phyloP scores from a whole-genome alignment of 768 basidiomycete genomes.

The Leucosporidium creatinivorum region DNA sequence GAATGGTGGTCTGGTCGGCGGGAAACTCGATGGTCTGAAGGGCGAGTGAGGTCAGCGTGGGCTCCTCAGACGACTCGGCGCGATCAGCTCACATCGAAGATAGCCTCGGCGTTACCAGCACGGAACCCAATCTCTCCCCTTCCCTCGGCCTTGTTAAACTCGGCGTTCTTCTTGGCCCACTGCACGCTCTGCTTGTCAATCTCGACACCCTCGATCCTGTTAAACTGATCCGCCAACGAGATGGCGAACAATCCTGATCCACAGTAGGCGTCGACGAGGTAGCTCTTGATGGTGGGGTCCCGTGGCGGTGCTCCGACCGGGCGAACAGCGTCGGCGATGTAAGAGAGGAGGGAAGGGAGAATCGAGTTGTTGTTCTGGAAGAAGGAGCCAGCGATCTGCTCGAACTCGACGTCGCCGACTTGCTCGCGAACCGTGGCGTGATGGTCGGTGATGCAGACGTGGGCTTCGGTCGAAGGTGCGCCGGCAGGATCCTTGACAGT shows the following conservation, averaged over 20 bases:
- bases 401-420: conserved; percentile 72
- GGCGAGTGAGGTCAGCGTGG: conserved; percentile 6
- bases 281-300: conserved; percentile 40
- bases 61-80: conserved; percentile 44
- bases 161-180: conserved; percentile 45
- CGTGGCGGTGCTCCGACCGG: not conserved
- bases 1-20: conserved; percentile 56
- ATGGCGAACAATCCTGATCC: conserved; percentile 83
- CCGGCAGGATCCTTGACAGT: conserved; percentile 14
- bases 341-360: conserved; percentile 70
- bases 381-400: conserved; percentile 80
- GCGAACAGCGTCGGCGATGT: conserved; percentile 65
- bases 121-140: conserved; percentile 49
- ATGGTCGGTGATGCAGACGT: conserved; percentile 77
- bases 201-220: conserved; percentile 78
- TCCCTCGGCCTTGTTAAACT: conserved; percentile 51
- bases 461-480: conserved; percentile 39
- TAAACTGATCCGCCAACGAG: conserved; percentile 67
- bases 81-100: conserved; percentile 53
- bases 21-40: conserved; percentile 50
- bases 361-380: conserved; percentile 99
- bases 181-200: conserved; percentile 50
- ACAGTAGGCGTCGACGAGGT: conserved; percentile 80
- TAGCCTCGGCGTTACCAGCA: conserved; percentile 75
- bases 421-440: conserved; percentile 71